phyloP scores from a whole-genome alignment of 257 asterid species.

The Verbascum thapsus region DNA sequence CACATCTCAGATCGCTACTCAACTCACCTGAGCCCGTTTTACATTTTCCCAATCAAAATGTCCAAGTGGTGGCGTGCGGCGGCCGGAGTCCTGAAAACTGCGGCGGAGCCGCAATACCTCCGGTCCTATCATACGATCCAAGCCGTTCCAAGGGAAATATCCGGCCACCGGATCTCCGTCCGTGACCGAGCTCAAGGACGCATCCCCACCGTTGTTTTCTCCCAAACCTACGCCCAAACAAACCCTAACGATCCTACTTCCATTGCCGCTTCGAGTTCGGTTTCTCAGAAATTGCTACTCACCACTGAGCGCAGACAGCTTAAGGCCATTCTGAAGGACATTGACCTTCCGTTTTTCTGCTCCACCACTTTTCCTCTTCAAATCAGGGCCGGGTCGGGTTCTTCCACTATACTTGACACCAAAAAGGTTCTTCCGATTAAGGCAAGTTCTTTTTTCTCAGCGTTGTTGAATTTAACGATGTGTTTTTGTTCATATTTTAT shows the following conservation, averaged over 20 bases:
- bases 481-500: neutral
- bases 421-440: conserved; percentile 85
- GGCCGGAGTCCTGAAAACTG: conserved; percentile 45
- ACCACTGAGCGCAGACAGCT: conserved; percentile 87
- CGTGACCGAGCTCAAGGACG: conserved; percentile 88
- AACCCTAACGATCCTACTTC: conserved; percentile 65
- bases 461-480: neutral
- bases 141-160: conserved; percentile 78
- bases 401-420: conserved; percentile 65
- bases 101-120: conserved; percentile 29
- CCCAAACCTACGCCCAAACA: conserved; percentile 56
- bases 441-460: conserved; percentile 41
- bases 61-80: conserved; percentile 84
- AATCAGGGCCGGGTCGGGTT: conserved; percentile 88
- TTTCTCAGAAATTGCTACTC: conserved; percentile 62
- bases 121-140: conserved; percentile 78
- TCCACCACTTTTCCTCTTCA: conserved; percentile 87
- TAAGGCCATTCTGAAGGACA: conserved; percentile 64
- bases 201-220: conserved; percentile 81
- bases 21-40: conserved; percentile 14
- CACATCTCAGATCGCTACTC: neutral
- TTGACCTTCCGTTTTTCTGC: conserved; percentile 67
- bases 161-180: conserved; percentile 69
- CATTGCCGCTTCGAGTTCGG: conserved; percentile 43
- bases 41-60: conserved; percentile 39